Conservation (phyloP, 345 rosid species). For the Cardiospermum halicacabum region DNA sequence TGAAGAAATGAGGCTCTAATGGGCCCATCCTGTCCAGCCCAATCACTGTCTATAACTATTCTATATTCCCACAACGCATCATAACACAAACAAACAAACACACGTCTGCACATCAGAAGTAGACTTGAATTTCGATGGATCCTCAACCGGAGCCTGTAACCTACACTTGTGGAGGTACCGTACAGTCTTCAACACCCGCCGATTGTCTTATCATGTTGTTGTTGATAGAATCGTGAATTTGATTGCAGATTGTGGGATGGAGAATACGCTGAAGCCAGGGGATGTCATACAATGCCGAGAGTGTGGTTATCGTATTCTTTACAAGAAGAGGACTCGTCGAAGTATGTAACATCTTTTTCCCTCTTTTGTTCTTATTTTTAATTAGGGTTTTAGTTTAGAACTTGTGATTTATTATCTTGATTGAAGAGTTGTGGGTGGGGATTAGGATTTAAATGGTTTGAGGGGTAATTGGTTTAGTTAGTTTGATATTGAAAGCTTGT, state of each 20-base stretch:
- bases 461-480: background rate
- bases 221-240: background rate
- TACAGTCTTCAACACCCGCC: no score
- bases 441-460: background rate
- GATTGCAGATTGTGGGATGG: conserved; percentile 70
- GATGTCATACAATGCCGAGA: conserved; percentile 93
- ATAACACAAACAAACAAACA: no score
- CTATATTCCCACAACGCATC: no score
- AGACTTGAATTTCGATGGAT: no score
- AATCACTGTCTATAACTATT: no score
- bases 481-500: no score
- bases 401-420: background rate
- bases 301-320: conserved; percentile 88
- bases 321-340: conserved; percentile 92
- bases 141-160: conserved; percentile 79
- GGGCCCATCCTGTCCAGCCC: no score
- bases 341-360: conserved; percentile 32
- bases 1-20: no score
- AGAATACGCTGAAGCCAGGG: conserved; percentile 67
- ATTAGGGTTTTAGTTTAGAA: background rate
- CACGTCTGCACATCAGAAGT: no score
- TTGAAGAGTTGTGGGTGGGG: background rate
- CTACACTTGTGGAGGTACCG: conserved; percentile 85
- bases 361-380: background rate
- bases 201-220: no score